A percentile compares a stretch with the other conserved stretches of the same genome.
Conservation (phyloP, 768 basidiomycete species). For the Suillus placidus region DNA sequence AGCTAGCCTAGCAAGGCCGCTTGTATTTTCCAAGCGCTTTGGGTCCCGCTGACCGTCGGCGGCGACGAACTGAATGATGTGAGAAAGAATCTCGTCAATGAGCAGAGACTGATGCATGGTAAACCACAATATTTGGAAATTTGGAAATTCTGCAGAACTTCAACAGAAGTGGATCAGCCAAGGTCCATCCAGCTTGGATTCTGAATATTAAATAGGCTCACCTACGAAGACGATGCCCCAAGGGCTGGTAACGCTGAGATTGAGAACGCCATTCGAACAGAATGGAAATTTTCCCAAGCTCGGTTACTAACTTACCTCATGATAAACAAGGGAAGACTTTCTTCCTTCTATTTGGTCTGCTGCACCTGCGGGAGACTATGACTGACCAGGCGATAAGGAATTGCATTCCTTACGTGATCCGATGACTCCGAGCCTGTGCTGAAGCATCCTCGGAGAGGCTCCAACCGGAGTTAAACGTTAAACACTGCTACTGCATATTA, state of each 20-base stretch:
- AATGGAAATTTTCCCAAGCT: background rate
- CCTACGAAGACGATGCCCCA: background rate
- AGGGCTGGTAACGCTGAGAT: background rate
- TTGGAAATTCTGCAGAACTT: background rate
- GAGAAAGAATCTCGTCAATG: slow-evolving; percentile 28
- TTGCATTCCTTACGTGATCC: background rate
- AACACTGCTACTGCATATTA: background rate
- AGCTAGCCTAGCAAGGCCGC: slow-evolving; percentile 30
- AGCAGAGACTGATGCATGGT: slow-evolving; percentile 35
- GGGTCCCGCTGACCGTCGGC: slow-evolving; percentile 22
- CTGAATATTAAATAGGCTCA: slow-evolving; percentile 1
- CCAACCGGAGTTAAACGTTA: background rate
- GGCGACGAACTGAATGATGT: slow-evolving; percentile 28
- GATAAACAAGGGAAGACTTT: background rate
- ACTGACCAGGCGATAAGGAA: background rate
- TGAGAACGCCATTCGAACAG: background rate
- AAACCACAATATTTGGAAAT: background rate
- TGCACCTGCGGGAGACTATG: background rate
- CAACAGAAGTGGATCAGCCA: background rate
- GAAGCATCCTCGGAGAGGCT: no score
- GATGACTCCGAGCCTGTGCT: background rate
- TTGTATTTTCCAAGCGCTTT: slow-evolving; percentile 22
- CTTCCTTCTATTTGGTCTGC: background rate
- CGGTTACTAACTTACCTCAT: slow-evolving; percentile 2
- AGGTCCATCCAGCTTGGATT: background rate